Evolutionary conservation across 2,329 filamentous ascomycete species (phyloP), one percentile per base, ranked within the genome.

Genomic region (Fusarium annulatum): DNA sequence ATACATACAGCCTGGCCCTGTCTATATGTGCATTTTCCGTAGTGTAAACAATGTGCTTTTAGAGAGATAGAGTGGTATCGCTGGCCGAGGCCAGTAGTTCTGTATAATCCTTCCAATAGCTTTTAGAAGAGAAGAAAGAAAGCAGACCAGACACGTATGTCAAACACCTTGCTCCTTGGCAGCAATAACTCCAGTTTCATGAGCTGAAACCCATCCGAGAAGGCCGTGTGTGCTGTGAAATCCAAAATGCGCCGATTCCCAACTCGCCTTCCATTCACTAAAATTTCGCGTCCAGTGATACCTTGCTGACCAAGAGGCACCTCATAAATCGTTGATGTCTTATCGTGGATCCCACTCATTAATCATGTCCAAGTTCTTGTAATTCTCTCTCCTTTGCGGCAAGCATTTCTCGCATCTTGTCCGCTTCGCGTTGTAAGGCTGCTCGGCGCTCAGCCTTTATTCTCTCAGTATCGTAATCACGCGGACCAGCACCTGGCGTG

Each of bases 311-410:
- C 72, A 64, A 67, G 46, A 61, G 75, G 67, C 61, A 71, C 66
- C 51, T 78, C 77, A 72, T 79, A 73, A 78, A 53, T 76, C 73
- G 58, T 79, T 64, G 57, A 59, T 71, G 30, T 63, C 63, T 61
- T 71, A 46, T 74, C 64, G 52, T 71, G 63, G 65, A 69, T 75
- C 57, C 36, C 71, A 39, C 48, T 76, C 68, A 66, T 77, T 67
- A 78, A 69, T 78, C 72, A 30, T 72, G 76, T 56, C 79, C 79
- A 55, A 83, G 72, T 55, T 82, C 82, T 75, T 81, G 80, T 23
- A 95, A 83, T 77, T 95, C 93, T 52, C 90, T 86, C 81, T 95
- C 93, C 78, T 95, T 95, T 18, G 89, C 91, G 15, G 90, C 87
- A 36, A 95, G 85, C 81, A 92, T 85, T 80, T 92, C 89, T 42